Percentiles rank a stretch among this genome's conserved stretches.
Evolutionary conservation across 768 basidiomycete species (phyloP).

Genomic region (Suillus discolor): DNA sequence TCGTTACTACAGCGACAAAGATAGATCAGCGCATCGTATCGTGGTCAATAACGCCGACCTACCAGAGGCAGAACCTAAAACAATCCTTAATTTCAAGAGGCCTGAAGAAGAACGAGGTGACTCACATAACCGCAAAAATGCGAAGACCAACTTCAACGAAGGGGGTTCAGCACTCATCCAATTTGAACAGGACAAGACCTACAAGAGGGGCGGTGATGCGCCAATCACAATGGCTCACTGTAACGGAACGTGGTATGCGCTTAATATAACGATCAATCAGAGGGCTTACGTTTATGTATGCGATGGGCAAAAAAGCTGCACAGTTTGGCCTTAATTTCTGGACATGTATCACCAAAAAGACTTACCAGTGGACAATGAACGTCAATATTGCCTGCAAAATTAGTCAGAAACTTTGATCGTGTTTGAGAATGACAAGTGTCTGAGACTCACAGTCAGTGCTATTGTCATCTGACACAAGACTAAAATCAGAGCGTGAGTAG

Average conservation of each 20-base stretch:
- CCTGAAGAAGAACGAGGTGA: background rate
- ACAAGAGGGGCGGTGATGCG: constrained; percentile 36
- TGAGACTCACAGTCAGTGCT: constrained; percentile 31
- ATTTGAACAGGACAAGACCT: constrained; percentile 20
- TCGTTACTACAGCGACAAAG: constrained; percentile 27
- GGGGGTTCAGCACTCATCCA: background rate
- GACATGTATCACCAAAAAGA: background rate
- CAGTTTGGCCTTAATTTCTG: constrained; percentile 1
- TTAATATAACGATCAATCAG: constrained; percentile 2
- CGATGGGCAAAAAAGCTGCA: constrained; percentile 42
- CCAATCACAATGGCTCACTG: constrained; percentile 33
- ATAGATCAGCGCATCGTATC: constrained; percentile 13
- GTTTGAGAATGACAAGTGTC: background rate
- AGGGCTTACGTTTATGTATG: constrained; percentile 41
- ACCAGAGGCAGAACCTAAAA: constrained; percentile 40
- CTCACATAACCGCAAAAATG: constrained; percentile 35
- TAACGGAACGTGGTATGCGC: background rate
- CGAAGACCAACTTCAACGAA: constrained; percentile 26
- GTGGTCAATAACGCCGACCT: constrained; percentile 2
- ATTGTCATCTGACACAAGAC: constrained; percentile 26
- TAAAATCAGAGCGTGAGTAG: constrained; percentile 2
- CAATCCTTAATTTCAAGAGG: background rate
- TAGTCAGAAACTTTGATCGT: constrained; percentile 9
- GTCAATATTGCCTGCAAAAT: constrained; percentile 47
- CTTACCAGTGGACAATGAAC: constrained; percentile 53